A percentile compares a stretch with the other conserved stretches of the same genome.
Evolutionary conservation across 2,329 filamentous ascomycete species (phyloP).

Genomic region (Fusarium fracticaudum): DNA sequence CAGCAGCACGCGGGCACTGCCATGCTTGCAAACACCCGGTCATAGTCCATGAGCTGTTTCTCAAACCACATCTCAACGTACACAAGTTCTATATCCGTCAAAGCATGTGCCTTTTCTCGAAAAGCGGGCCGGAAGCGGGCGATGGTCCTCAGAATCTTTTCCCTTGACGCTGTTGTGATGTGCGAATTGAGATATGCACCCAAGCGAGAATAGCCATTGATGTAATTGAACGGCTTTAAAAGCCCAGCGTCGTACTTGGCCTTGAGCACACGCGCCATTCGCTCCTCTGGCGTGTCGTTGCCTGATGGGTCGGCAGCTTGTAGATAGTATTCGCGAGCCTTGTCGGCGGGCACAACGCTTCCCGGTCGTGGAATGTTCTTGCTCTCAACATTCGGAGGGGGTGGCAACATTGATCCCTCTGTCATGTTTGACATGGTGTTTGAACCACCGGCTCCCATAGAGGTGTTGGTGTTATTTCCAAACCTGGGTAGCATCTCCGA

Average conservation of each 20-base stretch:
- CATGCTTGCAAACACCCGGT: slow-evolving; percentile 98
- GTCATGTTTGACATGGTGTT: slow-evolving; percentile 37
- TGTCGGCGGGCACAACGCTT: slow-evolving; percentile 72
- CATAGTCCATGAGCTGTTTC: slow-evolving; percentile 94
- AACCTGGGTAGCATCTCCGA: slow-evolving; percentile 61
- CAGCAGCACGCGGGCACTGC: slow-evolving; percentile 97
- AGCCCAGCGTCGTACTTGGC: slow-evolving; percentile 97
- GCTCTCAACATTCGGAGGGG: slow-evolving; percentile 54
- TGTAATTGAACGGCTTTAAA: slow-evolving; percentile 97
- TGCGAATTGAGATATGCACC: slow-evolving; percentile 93
- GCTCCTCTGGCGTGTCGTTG: slow-evolving; percentile 84
- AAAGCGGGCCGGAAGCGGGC: slow-evolving; percentile 96
- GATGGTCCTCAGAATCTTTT: slow-evolving; percentile 90
- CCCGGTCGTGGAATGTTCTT: slow-evolving; percentile 69
- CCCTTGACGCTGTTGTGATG: slow-evolving; percentile 81
- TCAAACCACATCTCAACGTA: slow-evolving; percentile 99
- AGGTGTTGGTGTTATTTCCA: slow-evolving; percentile 50
- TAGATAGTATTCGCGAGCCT: slow-evolving; percentile 92
- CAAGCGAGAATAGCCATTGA: slow-evolving; percentile 91
- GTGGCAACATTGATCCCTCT: slow-evolving; percentile 58
- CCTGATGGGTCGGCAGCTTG: slow-evolving; percentile 95
- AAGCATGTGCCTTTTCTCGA: slow-evolving; percentile 88
- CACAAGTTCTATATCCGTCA: slow-evolving; percentile 94
- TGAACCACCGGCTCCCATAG: slow-evolving; percentile 35
- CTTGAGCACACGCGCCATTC: slow-evolving; percentile 92